phyloP scores from a whole-genome alignment of 805 yeast species.

The Metschnikowia picachoensis region DNA sequence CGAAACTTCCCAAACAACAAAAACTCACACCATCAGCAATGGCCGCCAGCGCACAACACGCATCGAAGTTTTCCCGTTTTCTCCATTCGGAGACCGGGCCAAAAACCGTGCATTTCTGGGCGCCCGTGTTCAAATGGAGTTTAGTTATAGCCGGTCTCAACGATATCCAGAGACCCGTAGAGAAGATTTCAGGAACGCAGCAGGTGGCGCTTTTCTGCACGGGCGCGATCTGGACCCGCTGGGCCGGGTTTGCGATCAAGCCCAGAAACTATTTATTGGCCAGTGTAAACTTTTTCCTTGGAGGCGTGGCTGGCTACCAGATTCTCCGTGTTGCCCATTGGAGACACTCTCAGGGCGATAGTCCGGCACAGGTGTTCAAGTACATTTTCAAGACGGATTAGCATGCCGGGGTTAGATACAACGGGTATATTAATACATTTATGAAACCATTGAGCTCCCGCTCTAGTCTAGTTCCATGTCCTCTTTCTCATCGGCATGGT shows the following conservation, averaged over 20 bases:
- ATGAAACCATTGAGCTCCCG: background rate
- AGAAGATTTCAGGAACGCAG: constrained; percentile 84
- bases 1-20: background rate
- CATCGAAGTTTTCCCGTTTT: constrained; percentile 64
- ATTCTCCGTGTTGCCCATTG: constrained; percentile 64
- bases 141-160: constrained; percentile 87
- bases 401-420: background rate
- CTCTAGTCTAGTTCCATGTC: background rate
- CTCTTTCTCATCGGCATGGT: background rate
- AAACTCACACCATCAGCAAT: constrained; percentile 10
- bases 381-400: constrained; percentile 45
- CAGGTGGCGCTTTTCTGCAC: constrained; percentile 84
- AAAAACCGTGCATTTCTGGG: constrained; percentile 97
- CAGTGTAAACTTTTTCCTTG: constrained; percentile 89
- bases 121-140: constrained; percentile 66
- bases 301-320: constrained; percentile 85
- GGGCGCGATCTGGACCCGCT: constrained; percentile 95
- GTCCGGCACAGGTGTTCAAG: constrained; percentile 49
- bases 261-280: constrained; percentile 89
- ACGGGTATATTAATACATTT: background rate
- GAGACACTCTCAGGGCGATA: constrained; percentile 64
- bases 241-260: constrained; percentile 85
- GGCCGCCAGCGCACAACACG: constrained; percentile 29
- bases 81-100: constrained; percentile 92
- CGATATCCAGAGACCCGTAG: constrained; percentile 88